These are phyloP conservation scores for Xylariomycetidae sp. DNA, from an alignment of 2,329 filamentous ascomycete species.

Conservation along the genomic window DNA sequence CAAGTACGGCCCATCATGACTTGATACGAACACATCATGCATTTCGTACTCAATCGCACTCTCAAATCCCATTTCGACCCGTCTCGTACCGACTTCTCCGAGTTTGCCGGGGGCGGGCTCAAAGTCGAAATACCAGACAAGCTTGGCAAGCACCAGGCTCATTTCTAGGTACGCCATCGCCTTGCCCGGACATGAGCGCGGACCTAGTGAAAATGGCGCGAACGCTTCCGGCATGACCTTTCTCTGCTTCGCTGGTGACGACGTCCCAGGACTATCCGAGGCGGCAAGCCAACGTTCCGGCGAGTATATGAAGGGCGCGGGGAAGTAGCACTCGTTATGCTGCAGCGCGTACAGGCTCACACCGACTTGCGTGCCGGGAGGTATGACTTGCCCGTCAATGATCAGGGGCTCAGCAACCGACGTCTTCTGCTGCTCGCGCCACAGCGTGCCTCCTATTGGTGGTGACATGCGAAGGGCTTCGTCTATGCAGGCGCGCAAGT, in stretches of 20 bases:
- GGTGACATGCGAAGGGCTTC: constrained; percentile 4
- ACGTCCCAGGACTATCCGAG: background rate
- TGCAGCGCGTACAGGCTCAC: constrained; percentile 4
- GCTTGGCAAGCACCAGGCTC: background rate
- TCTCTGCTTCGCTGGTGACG: background rate
- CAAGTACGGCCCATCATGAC: too few species aligned
- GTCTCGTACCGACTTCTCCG: background rate
- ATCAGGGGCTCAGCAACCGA: constrained; percentile 1
- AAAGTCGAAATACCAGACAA: background rate
- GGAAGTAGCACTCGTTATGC: constrained; percentile 5
- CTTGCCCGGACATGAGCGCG: background rate
- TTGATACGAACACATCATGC: too few species aligned
- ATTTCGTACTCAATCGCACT: too few species aligned
- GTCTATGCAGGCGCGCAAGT: constrained; percentile 5
- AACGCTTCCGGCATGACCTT: background rate
- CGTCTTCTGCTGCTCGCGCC: constrained; percentile 1
- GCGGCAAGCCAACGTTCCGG: background rate
- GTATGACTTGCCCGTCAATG: constrained; percentile 4
- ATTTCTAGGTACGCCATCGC: background rate
- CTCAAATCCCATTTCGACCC: too few species aligned
- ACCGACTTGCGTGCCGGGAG: constrained; percentile 4
- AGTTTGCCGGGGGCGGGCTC: background rate
- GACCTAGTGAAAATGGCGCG: background rate
- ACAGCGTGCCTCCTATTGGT: constrained; percentile 1
- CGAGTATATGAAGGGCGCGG: background rate